Conservation (phyloP, 192 early-diverging fungal species). For the Rhizophagus clarus region DNA sequence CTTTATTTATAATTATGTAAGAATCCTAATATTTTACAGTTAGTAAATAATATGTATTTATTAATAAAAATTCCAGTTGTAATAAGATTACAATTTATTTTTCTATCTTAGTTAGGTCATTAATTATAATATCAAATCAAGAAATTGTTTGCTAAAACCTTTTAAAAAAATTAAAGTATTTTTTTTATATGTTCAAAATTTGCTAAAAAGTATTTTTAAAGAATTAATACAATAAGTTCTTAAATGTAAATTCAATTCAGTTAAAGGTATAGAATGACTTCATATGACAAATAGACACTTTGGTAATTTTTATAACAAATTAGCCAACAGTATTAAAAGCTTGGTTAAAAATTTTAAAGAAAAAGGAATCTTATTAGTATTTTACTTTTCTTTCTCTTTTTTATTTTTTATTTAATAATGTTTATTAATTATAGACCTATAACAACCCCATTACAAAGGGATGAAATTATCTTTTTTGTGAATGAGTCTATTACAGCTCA, state of each 20-base stretch:
- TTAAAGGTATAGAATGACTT: not conserved
- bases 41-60: conserved; percentile 7
- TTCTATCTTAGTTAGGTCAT: too few species aligned
- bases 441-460: too few species aligned
- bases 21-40: not conserved
- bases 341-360: not conserved
- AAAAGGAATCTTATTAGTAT: not conserved
- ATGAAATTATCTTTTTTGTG: too few species aligned
- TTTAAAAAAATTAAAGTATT: not conserved
- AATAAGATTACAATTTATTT: not conserved
- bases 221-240: not conserved
- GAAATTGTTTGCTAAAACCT: not conserved
- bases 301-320: not conserved
- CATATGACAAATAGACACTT: not conserved
- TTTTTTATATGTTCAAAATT: not conserved
- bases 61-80: not conserved
- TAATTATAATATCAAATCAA: too few species aligned
- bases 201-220: not conserved
- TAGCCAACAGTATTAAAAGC: not conserved
- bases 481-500: too few species aligned
- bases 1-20: not conserved
- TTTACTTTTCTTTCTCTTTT: too few species aligned
- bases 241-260: not conserved
- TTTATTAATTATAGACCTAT: too few species aligned
- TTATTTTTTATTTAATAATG: too few species aligned